Percentiles rank a stretch among this genome's conserved stretches.
Evolutionary conservation across 345 rosid species (phyloP).

Genomic region (Eucalyptus erythrocorys): DNA sequence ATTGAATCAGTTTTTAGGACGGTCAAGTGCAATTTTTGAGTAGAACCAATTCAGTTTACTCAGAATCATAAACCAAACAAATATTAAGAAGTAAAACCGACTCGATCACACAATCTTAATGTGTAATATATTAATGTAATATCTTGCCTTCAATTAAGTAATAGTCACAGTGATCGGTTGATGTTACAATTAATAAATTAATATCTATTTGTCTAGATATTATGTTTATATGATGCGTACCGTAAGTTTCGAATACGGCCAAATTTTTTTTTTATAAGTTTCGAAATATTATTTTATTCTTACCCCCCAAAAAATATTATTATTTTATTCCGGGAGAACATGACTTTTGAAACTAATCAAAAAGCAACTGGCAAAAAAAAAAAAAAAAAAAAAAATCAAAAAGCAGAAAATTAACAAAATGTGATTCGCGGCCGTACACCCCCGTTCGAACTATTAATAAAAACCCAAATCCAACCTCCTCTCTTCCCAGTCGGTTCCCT

Average conservation of each 20-base stretch:
- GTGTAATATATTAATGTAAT: background rate
- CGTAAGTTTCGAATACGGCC: too few species aligned
- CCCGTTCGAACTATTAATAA: background rate
- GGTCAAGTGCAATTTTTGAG: accelerated
- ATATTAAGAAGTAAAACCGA: too few species aligned
- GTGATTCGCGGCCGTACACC: background rate
- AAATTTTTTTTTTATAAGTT: too few species aligned
- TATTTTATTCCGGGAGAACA: background rate
- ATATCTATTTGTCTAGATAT: accelerated
- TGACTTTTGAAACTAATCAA: background rate
- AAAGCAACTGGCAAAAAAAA: too few species aligned
- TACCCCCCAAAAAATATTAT: too few species aligned
- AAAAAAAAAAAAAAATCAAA: too few species aligned
- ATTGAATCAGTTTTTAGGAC: accelerated
- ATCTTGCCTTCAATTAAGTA: accelerated
- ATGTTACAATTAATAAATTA: background rate
- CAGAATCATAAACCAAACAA: accelerated
- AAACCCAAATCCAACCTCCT: background rate
- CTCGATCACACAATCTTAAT: accelerated
- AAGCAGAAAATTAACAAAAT: background rate
- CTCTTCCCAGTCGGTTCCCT: background rate
- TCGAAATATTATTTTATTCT: too few species aligned
- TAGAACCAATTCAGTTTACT: accelerated
- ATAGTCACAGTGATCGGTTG: accelerated
- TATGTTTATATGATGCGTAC: too few species aligned